Percentiles rank a stretch among this genome's conserved stretches.
Conservation (phyloP, 805 yeast species). For the Kodamaea restingae region DNA sequence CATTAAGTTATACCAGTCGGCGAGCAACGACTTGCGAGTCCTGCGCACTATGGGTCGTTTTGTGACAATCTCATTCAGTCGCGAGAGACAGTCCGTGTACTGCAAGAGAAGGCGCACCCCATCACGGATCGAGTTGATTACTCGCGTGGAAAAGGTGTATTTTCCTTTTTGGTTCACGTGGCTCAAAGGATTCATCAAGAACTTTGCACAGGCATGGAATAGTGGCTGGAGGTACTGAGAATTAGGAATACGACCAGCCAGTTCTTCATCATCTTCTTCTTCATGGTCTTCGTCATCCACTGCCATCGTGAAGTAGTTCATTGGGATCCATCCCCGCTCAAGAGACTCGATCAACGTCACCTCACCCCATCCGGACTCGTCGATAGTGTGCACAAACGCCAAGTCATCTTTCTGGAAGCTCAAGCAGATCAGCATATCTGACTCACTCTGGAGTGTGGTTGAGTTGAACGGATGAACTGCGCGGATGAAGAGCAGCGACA, state of each 20-base stretch:
- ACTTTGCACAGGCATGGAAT: conserved; percentile 61
- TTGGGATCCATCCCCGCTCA: conserved; percentile 80
- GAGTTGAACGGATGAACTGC: conserved; percentile 61
- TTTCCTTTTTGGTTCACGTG: conserved; percentile 35
- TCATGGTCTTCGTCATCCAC: conserved; percentile 19
- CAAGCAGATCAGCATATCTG: conserved; percentile 69
- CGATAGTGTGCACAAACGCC: conserved; percentile 75
- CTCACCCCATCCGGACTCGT: conserved; percentile 86
- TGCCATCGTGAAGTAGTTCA: conserved; percentile 63
- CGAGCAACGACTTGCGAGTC: conserved; percentile 62
- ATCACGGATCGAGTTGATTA: conserved; percentile 64
- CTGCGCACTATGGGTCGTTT: conserved; percentile 57
- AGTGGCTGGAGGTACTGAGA: conserved; percentile 52
- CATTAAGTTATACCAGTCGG: conserved; percentile 80
- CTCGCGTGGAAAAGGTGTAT: conserved; percentile 52
- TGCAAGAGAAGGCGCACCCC: conserved; percentile 65
- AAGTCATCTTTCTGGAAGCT: conserved; percentile 66
- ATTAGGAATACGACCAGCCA: conserved; percentile 30
- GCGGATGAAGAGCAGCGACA: conserved; percentile 50
- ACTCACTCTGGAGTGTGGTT: conserved; percentile 53
- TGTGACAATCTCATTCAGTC: conserved; percentile 67
- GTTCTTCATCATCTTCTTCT: conserved; percentile 21
- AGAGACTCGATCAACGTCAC: conserved; percentile 63
- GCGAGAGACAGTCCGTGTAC: conserved; percentile 68
- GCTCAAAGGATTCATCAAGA: conserved; percentile 60